Conservation (phyloP, 805 yeast genomes). For the Brettanomyces custersianus region DNA sequence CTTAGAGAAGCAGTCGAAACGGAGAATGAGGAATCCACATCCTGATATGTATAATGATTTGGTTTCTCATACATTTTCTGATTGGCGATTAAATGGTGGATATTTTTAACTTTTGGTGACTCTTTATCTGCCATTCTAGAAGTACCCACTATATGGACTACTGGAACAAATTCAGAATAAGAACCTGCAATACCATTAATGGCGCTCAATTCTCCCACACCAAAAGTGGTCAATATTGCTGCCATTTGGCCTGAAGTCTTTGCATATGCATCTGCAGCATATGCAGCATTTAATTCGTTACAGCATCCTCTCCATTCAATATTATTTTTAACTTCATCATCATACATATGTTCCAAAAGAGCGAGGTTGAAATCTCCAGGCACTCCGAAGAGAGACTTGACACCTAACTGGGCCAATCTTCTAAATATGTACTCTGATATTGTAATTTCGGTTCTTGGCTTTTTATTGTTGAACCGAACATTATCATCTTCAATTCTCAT, state of each 20-base stretch:
- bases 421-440: slow-evolving; percentile 38
- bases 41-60: slow-evolving; percentile 59
- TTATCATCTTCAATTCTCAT: slow-evolving; percentile 6
- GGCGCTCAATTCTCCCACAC: slow-evolving; percentile 46
- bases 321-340: slow-evolving; percentile 17
- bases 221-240: slow-evolving; percentile 38
- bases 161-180: slow-evolving; percentile 37
- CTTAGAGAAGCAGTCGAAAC: slow-evolving; percentile 44
- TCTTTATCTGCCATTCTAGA: slow-evolving; percentile 15
- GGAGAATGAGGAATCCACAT: slow-evolving; percentile 47
- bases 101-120: slow-evolving; percentile 9
- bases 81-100: slow-evolving; percentile 57
- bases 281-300: slow-evolving; percentile 44
- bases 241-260: slow-evolving; percentile 27
- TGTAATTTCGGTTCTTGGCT: no score
- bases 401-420: slow-evolving; percentile 34
- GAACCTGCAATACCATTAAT: slow-evolving; percentile 41
- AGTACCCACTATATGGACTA: slow-evolving; percentile 45
- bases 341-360: slow-evolving; percentile 36
- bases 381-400: slow-evolving; percentile 42
- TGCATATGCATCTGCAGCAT: slow-evolving; percentile 42
- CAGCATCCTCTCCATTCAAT: slow-evolving; percentile 42
- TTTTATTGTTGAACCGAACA: no score
- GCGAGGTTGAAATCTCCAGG: slow-evolving; percentile 55
- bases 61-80: slow-evolving; percentile 42